A percentile compares a stretch with the other conserved stretches of the same genome.
These are phyloP conservation scores for Hypomyces rosellus DNA, from an alignment of 2,329 filamentous ascomycete species.

Conservation along the genomic window DNA sequence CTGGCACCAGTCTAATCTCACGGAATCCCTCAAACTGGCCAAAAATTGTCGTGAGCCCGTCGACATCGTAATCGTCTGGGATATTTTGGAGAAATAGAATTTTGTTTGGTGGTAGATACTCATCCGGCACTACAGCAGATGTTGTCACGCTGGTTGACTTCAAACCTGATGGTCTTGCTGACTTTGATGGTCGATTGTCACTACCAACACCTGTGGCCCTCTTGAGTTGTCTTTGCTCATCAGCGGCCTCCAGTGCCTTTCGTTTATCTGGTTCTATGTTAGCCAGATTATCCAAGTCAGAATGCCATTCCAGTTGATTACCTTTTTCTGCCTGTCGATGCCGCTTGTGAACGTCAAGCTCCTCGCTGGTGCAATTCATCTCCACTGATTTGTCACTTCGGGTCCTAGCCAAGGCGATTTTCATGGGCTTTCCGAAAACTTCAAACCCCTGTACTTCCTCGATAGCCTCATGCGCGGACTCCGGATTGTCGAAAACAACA, in stretches of 20 bases:
- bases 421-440: constrained; percentile 86
- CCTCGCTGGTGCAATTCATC: constrained; percentile 65
- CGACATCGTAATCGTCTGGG: constrained; percentile 78
- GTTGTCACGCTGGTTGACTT: constrained; percentile 66
- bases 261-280: constrained; percentile 51
- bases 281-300: not conserved
- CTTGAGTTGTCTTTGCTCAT: constrained; percentile 72
- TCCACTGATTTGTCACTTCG: constrained; percentile 83
- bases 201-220: constrained; percentile 44
- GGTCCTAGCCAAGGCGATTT: constrained; percentile 72
- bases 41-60: constrained; percentile 74
- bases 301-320: constrained; percentile 33
- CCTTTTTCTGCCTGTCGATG: constrained; percentile 84
- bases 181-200: constrained; percentile 58
- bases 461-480: constrained; percentile 73
- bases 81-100: constrained; percentile 91
- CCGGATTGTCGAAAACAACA: constrained; percentile 78
- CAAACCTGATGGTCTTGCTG: constrained; percentile 54
- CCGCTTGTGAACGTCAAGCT: constrained; percentile 81
- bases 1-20: constrained; percentile 84
- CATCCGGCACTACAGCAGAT: constrained; percentile 80
- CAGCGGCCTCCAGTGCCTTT: constrained; percentile 73
- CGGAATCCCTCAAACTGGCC: constrained; percentile 87
- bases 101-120: constrained; percentile 96
- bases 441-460: constrained; percentile 90